Evolutionary conservation across 2,329 filamentous ascomycete genomes (phyloP), one percentile per base, ranked within the genome.

Genomic region (Magnaporthiopsis rhizophila): DNA sequence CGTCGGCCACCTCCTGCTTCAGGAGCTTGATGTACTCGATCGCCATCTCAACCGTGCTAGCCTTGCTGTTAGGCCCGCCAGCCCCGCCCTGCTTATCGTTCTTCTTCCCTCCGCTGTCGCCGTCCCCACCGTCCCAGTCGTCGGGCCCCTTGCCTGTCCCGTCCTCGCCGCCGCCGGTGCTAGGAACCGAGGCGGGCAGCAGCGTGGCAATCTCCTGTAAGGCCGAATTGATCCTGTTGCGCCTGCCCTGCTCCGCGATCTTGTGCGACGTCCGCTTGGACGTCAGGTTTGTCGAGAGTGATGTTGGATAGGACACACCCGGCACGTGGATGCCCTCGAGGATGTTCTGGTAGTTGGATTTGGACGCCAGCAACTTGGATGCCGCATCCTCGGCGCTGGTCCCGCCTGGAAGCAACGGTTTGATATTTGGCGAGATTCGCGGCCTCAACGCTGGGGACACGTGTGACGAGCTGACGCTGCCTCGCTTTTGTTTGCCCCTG

Each of bases 321-420:
- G 93, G 93, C 0, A 97, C 86, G 64, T 89, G 88, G 62, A 92
- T 98, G 61, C 95, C 95, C 74, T 98, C 95, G 13, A 99, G 79
- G 53, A 99, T 95, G 71, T 97, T 96, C 72, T 98, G 94, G 72
- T 99, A 99, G 72, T 99, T 99, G 2, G 94, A 98, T 74, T 98
- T 98, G 21, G 91, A 92, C 50, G 93, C 91, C 34, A 99, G 83
- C 59, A 98, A 83, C 34, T 92, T 83, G n/a, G 85, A 88, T 0
- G 86, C 82, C 1, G 84, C 82, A 69, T 86, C 84, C 68, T 87
- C 85, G 5, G 80, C 80, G 1, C 83, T 80, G 65, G 81, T 76
- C 3, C 81, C 74, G 12, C 77, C 81, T 4, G 92, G 92, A 60
- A 97, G 83, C 28, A 97, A 76, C 12, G 95, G 94, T 74, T 97